These are phyloP conservation scores for Aethionema arabicum DNA, from an alignment of 345 rosid genomes.

Conservation along the genomic window DNA sequence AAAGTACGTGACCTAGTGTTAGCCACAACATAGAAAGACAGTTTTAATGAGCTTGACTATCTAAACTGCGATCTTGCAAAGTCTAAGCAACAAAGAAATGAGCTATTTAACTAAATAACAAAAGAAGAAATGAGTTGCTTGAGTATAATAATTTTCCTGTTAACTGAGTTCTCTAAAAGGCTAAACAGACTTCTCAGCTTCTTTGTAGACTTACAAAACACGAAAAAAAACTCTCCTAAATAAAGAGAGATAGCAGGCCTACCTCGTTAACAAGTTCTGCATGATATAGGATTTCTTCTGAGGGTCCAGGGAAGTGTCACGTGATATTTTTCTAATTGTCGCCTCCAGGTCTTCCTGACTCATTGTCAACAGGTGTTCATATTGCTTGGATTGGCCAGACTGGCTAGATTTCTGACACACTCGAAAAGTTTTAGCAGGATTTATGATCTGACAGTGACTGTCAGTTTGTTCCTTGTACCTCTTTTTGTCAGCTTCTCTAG, in stretches of 20 bases:
- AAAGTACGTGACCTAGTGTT: slow-evolving; percentile 24
- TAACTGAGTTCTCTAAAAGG: background rate
- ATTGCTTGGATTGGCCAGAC: slow-evolving; percentile 29
- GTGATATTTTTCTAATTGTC: slow-evolving; percentile 67
- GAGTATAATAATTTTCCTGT: background rate
- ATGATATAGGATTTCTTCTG: slow-evolving; percentile 68
- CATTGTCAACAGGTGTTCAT: slow-evolving; percentile 46
- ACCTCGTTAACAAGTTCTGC: slow-evolving; percentile 84
- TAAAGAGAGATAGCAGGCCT: background rate
- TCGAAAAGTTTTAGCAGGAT: slow-evolving; percentile 31
- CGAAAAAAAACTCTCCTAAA: background rate
- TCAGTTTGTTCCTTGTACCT: slow-evolving; percentile 33
- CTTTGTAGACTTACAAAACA: background rate
- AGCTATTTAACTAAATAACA: background rate
- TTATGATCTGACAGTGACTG: slow-evolving; percentile 1
- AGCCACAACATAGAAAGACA: slow-evolving; percentile 2
- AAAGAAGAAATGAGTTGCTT: background rate
- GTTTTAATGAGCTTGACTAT: background rate
- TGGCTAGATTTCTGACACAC: slow-evolving; percentile 33
- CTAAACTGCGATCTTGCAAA: background rate
- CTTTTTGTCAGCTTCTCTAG: slow-evolving; percentile 30
- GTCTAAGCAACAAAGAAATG: background rate
- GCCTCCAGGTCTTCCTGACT: slow-evolving; percentile 71
- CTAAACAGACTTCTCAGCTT: slow-evolving; percentile 7
- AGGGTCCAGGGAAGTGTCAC: slow-evolving; percentile 77